Evolutionary conservation across 768 basidiomycete species (phyloP).

Genomic region (Pholiota molesta): DNA sequence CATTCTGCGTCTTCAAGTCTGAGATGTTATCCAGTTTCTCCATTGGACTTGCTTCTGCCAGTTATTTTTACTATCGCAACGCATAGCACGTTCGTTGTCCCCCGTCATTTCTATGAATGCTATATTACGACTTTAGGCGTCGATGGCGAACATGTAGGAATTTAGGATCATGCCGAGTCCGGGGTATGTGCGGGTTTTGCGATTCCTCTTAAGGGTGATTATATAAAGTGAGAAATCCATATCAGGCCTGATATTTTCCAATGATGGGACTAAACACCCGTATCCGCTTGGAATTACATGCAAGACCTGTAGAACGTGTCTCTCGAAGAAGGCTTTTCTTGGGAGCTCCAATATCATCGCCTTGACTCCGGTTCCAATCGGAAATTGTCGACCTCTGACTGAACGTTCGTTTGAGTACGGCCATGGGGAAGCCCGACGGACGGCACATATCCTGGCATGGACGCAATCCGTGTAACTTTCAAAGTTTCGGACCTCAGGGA

Average conservation of each 20-base stretch:
- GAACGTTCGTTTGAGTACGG: conserved; percentile 4
- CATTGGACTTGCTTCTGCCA: not conserved
- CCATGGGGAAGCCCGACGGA: not conserved
- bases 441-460: not conserved
- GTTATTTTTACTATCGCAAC: conserved; percentile 1
- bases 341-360: not conserved
- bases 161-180: conserved; percentile 5
- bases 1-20: not conserved
- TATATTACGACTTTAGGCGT: not conserved
- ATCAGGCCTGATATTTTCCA: conserved; percentile 2
- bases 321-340: not conserved
- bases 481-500: not conserved
- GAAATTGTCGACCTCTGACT: not conserved
- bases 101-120: not conserved
- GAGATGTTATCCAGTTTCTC: not conserved
- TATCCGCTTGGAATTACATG: not conserved
- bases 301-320: conserved; percentile 1
- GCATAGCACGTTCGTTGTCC: not conserved
- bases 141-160: not conserved
- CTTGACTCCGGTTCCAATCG: not conserved
- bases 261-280: not conserved
- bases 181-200: conserved; percentile 4
- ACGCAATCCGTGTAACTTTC: not conserved
- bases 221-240: conserved; percentile 11
- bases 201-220: not conserved